Base-by-base conservation (phyloP, 768 basidiomycete genomes). In the Mrakia frigida region DNA sequence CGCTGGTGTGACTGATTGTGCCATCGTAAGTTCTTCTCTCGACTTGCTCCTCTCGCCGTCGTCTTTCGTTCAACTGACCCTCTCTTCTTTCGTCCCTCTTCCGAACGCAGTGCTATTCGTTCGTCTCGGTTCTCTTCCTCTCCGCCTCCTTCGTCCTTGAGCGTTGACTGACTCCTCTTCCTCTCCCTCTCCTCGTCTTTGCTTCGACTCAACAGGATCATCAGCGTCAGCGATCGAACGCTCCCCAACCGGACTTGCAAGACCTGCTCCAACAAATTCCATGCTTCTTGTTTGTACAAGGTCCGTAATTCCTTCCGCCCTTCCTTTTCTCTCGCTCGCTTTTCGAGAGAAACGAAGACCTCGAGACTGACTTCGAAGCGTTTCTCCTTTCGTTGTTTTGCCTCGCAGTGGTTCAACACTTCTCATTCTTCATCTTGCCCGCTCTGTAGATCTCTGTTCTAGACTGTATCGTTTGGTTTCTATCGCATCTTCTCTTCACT, bases 191-290 rank as follows among this genome's bases (percentile, higher is more conserved):
- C 23, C 37, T 50, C 33, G 23, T 2, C 35, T 65, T 65, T n/a
- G 59, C 52, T 18, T 41, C 31, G 16, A 21, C 16, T 37, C 56
- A 13, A 68, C 83, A 95, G 93, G 6, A 92, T 98, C 79, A 94
- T 98, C 81, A 93, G 90, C 79, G 89, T 93, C 61, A 90, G 89
- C 84, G 97, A 98, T 81, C 90, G 91, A 0, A 90, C 88, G 70
- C 85, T 98, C 21, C 96, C 97, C 0, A 89, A 89, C 80, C 95
- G 94, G 81, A 90, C 92, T 0, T 99, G 96, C 85, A 90, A 88
- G 83, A 97, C 94, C 2, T 97, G 95, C 84, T 93, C 92, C 84
- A 97, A 97, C 82, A 86, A 91, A 59, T 98, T 96, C 87, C 95
- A 97, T 82, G 90, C 93, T 0, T 89, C 88, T 31, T 98, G 95